Evolutionary conservation across 768 basidiomycete genomes (phyloP).

Genomic region (Lactarius sp.): DNA sequence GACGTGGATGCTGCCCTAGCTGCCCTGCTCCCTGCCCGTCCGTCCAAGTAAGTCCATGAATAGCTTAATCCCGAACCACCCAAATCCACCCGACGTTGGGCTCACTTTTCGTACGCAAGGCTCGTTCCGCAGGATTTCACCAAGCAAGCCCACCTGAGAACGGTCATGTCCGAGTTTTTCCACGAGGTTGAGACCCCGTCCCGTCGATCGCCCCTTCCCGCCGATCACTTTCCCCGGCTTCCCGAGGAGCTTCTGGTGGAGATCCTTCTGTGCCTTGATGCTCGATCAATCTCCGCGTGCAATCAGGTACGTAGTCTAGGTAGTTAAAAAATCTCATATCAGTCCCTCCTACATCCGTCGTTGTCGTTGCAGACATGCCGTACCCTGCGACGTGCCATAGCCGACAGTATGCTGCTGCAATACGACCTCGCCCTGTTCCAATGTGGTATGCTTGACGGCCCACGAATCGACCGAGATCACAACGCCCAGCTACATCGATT

Average conservation of each 20-base stretch:
- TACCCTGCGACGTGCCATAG: background rate
- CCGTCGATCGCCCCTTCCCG: background rate
- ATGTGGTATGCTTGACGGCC: constrained; percentile 2
- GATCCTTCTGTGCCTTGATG: constrained; percentile 1
- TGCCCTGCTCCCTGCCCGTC: too few species aligned
- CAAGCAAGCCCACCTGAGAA: background rate
- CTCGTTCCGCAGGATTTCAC: background rate
- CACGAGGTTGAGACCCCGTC: background rate
- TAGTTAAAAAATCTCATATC: background rate
- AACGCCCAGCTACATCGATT: background rate
- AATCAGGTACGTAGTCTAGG: background rate
- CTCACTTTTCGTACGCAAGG: background rate
- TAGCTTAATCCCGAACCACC: background rate
- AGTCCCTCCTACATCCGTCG: too few species aligned
- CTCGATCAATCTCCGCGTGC: background rate
- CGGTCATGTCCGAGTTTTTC: background rate
- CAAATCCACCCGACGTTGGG: background rate
- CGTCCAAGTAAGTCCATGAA: too few species aligned
- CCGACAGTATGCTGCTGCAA: background rate
- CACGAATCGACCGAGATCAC: background rate
- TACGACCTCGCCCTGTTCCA: background rate
- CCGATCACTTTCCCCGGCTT: background rate
- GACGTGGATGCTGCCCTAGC: too few species aligned
- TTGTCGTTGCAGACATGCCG: background rate
- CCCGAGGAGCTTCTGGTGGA: constrained; percentile 5